Evolutionary conservation across 2,329 filamentous ascomycete genomes (phyloP).

Genomic region (Westerdykella ornata): DNA sequence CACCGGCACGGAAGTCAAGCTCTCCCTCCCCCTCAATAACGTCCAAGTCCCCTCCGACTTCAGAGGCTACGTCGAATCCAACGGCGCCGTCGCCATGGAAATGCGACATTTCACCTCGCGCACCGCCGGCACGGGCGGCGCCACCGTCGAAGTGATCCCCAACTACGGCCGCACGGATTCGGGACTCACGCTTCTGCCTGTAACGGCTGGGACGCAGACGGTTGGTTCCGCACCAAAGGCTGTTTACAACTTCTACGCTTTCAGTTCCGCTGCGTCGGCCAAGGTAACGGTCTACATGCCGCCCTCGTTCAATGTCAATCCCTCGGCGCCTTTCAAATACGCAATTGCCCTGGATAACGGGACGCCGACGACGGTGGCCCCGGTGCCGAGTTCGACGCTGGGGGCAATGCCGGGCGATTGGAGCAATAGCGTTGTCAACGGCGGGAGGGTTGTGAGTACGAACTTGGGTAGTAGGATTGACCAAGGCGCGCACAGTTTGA

Average conservation of each 20-base stretch:
- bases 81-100: constrained; percentile 15
- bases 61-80: constrained; percentile 10
- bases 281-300: constrained; percentile 33
- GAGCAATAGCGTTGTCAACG: constrained; percentile 43
- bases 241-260: constrained; percentile 15
- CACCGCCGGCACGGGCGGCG: constrained; percentile 2
- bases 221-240: constrained; percentile 11
- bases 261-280: constrained; percentile 7
- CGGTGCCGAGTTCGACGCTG: constrained; percentile 29
- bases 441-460: constrained; percentile 40
- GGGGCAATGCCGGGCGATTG: constrained; percentile 40
- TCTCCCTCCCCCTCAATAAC: constrained; percentile 15
- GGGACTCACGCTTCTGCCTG: constrained; percentile 16
- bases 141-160: constrained; percentile 12
- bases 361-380: constrained; percentile 11
- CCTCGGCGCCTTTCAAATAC: constrained; percentile 41
- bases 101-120: constrained; percentile 13
- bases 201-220: constrained; percentile 13
- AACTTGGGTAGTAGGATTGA: constrained; percentile 18
- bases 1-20: constrained; percentile 11
- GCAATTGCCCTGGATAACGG: constrained; percentile 41
- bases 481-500: constrained; percentile 32
- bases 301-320: constrained; percentile 45
- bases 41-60: constrained; percentile 7
- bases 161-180: constrained; percentile 23